phyloP scores from a whole-genome alignment of 2,329 filamentous ascomycete species.

The Penicillium palitans region DNA sequence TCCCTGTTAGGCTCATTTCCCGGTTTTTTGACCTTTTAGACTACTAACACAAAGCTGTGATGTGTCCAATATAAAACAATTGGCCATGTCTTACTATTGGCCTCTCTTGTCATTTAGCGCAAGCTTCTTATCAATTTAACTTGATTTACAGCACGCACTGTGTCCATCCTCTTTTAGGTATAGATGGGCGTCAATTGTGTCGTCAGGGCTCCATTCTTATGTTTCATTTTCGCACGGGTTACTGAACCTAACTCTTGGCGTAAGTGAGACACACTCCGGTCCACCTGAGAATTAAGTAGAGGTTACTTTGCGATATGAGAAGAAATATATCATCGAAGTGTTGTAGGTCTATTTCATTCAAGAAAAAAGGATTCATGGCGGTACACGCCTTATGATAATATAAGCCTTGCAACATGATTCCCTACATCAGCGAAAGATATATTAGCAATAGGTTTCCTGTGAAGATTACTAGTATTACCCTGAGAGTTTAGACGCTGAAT shows the following conservation, averaged over 20 bases:
- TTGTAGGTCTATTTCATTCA: not conserved
- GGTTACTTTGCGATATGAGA: not conserved
- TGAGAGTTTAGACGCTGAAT: not conserved
- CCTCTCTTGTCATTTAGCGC: too few species aligned
- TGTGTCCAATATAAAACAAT: not conserved
- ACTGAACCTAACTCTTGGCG: not conserved
- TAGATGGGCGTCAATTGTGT: not conserved
- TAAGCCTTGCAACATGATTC: not conserved
- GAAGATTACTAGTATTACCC: not conserved
- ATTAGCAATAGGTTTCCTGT: not conserved
- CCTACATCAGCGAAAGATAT: not conserved
- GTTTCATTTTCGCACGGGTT: not conserved
- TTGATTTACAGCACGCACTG: too few species aligned
- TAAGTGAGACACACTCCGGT: not conserved
- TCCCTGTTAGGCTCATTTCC: not conserved
- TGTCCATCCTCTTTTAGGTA: too few species aligned
- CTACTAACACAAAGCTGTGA: not conserved
- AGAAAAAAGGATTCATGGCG: not conserved
- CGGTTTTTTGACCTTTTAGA: not conserved
- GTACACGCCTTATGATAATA: not conserved
- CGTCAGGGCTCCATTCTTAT: not conserved
- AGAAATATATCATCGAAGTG: not conserved
- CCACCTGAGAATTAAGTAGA: not conserved
- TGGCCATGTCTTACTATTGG: too few species aligned
- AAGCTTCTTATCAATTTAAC: too few species aligned